Evolutionary conservation across 345 rosid species (phyloP).

Genomic region (Passiflora organensis): DNA sequence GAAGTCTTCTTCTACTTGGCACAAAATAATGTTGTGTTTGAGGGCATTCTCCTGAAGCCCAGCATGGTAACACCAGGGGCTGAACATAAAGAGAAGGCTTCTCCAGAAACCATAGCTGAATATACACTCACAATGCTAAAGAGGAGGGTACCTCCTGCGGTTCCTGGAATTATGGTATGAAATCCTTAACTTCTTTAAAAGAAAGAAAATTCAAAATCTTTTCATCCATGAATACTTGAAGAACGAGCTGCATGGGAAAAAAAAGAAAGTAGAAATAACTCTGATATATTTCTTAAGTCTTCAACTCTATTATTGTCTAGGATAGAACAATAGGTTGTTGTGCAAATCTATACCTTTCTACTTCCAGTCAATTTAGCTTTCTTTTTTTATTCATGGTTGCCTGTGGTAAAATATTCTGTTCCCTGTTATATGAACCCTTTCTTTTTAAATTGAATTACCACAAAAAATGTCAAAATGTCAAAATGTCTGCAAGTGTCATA

Average conservation of each 20-base stretch:
- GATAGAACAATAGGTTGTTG: slow-evolving; percentile 3
- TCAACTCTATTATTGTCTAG: slow-evolving; percentile 1
- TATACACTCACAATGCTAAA: slow-evolving; percentile 85
- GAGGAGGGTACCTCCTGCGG: slow-evolving; percentile 96
- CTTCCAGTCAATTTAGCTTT: background rate
- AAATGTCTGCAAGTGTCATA: too few species aligned
- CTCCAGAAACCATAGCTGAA: slow-evolving; percentile 83
- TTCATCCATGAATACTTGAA: too few species aligned
- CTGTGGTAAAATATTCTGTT: background rate
- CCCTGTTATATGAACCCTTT: too few species aligned
- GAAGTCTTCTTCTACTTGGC: slow-evolving; percentile 96
- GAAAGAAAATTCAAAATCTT: too few species aligned
- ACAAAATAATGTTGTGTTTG: slow-evolving; percentile 76
- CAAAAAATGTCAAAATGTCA: too few species aligned
- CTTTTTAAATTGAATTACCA: too few species aligned
- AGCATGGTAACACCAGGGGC: slow-evolving; percentile 99
- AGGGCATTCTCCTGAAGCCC: slow-evolving; percentile 92
- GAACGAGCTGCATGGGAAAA: too few species aligned
- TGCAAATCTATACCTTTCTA: background rate
- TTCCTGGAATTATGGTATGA: slow-evolving; percentile 97
- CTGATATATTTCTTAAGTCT: too few species aligned
- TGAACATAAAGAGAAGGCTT: slow-evolving; percentile 85
- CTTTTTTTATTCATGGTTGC: background rate
- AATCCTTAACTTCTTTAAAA: too few species aligned
- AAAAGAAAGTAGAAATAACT: too few species aligned